These are phyloP conservation scores for Mycena sanguinolenta DNA, from an alignment of 768 basidiomycete genomes.

Conservation along the genomic window DNA sequence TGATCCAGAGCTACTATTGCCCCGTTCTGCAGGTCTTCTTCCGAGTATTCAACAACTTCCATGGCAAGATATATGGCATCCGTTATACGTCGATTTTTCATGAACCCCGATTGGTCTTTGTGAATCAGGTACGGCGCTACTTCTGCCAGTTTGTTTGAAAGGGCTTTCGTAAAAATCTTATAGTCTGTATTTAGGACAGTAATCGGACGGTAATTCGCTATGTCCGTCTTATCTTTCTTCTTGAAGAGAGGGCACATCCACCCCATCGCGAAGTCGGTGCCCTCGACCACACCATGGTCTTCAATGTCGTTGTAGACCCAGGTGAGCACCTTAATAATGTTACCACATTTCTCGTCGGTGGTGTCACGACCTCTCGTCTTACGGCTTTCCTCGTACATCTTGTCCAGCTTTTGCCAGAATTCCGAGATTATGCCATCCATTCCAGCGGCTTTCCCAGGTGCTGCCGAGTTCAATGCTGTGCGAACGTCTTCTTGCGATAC, in stretches of 20 bases:
- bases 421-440: constrained; percentile 17
- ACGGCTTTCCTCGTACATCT: neutral
- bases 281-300: neutral
- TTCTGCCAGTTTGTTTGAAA: constrained; percentile 2
- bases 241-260: constrained; percentile 22
- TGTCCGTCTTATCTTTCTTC: constrained; percentile 6
- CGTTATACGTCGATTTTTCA: constrained; percentile 38
- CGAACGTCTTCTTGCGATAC: neutral
- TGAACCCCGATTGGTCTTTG: constrained; percentile 38
- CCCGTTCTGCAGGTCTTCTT: constrained; percentile 31
- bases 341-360: neutral
- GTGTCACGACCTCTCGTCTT: neutral
- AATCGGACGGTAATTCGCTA: constrained; percentile 10
- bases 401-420: constrained; percentile 12
- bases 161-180: constrained; percentile 28
- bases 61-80: constrained; percentile 40
- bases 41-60: constrained; percentile 21
- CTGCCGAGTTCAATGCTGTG: neutral
- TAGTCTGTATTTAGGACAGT: constrained; percentile 19
- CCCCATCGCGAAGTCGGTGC: constrained; percentile 3
- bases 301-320: constrained; percentile 18
- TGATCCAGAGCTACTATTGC: constrained; percentile 24
- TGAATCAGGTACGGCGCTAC: constrained; percentile 14
- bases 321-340: constrained; percentile 4
- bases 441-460: neutral